Evolutionary conservation across 2,329 filamentous ascomycete genomes (phyloP).

Genomic region (Cucurbitaria berberidis): DNA sequence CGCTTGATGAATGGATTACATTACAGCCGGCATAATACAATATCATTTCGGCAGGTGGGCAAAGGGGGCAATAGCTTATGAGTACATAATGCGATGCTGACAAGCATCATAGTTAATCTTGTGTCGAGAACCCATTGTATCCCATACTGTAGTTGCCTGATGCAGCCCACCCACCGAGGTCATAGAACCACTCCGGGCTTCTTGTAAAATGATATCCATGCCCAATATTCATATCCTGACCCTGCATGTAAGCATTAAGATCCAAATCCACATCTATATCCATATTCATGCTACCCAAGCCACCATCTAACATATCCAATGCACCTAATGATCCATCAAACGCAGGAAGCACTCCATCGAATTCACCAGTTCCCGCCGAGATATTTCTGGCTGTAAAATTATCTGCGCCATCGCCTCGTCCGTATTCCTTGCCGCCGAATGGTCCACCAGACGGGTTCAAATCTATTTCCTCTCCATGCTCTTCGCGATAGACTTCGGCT

Average conservation of each 20-base stretch:
- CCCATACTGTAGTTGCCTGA: not conserved
- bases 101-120: not conserved
- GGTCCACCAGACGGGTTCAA: slow-evolving; percentile 5
- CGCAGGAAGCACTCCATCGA: not conserved
- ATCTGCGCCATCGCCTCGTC: slow-evolving; percentile 18
- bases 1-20: too few species aligned
- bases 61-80: too few species aligned
- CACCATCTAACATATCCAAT: slow-evolving; percentile 3
- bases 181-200: slow-evolving; percentile 16
- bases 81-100: too few species aligned
- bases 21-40: too few species aligned
- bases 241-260: slow-evolving; percentile 10
- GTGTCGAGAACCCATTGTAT: not conserved
- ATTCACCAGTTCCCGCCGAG: not conserved
- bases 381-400: not conserved
- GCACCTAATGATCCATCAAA: slow-evolving; percentile 1
- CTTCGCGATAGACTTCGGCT: slow-evolving; percentile 22
- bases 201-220: slow-evolving; percentile 8
- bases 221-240: not conserved
- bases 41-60: too few species aligned
- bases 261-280: slow-evolving; percentile 9
- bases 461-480: slow-evolving; percentile 31
- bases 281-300: slow-evolving; percentile 2
- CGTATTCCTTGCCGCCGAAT: slow-evolving; percentile 11
- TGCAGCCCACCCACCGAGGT: slow-evolving; percentile 10